phyloP scores from a whole-genome alignment of 2,329 filamentous ascomycete species.

The Verticillium klebahnii region DNA sequence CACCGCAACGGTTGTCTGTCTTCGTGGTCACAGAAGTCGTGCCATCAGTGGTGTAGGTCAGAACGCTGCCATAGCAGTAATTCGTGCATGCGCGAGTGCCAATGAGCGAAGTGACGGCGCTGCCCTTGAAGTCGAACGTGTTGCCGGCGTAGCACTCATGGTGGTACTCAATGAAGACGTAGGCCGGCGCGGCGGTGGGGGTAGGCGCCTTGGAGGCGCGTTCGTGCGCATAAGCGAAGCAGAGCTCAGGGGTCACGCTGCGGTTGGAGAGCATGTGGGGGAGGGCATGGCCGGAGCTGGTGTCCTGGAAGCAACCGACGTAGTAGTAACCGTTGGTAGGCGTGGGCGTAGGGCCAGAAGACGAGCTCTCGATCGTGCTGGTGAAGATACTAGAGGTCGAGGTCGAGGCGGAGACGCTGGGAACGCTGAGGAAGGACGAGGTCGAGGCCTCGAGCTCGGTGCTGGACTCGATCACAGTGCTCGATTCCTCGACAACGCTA shows the following conservation, averaged over 20 bases:
- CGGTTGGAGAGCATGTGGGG: constrained; percentile 23
- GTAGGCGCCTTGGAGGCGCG: constrained; percentile 19
- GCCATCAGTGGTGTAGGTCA: constrained; percentile 14
- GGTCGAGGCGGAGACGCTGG: constrained; percentile 7
- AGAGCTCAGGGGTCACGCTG: constrained; percentile 27
- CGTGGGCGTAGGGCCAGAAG: constrained; percentile 10
- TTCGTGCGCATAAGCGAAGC: constrained; percentile 23
- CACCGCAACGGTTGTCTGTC: constrained; percentile 24
- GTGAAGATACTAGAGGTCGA: background rate
- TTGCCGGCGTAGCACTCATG: constrained; percentile 26
- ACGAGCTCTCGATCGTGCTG: constrained; percentile 1
- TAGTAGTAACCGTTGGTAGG: constrained; percentile 21
- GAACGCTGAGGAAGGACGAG: constrained; percentile 6
- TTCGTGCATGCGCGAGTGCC: constrained; percentile 24
- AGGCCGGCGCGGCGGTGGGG: constrained; percentile 18
- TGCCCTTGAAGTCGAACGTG: constrained; percentile 16
- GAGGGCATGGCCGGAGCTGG: constrained; percentile 21
- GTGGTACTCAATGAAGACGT: constrained; percentile 26
- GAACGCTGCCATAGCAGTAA: constrained; percentile 19
- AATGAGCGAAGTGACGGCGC: constrained; percentile 17
- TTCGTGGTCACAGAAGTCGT: constrained; percentile 16
- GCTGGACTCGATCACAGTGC: background rate
- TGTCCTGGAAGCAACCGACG: constrained; percentile 24
- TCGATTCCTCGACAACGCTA: background rate
- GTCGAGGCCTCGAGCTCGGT: background rate